Evolutionary conservation across 129 eudicot species (phyloP), one percentile per base, ranked within the genome.

Genomic region (Pulicaria dysenterica): DNA sequence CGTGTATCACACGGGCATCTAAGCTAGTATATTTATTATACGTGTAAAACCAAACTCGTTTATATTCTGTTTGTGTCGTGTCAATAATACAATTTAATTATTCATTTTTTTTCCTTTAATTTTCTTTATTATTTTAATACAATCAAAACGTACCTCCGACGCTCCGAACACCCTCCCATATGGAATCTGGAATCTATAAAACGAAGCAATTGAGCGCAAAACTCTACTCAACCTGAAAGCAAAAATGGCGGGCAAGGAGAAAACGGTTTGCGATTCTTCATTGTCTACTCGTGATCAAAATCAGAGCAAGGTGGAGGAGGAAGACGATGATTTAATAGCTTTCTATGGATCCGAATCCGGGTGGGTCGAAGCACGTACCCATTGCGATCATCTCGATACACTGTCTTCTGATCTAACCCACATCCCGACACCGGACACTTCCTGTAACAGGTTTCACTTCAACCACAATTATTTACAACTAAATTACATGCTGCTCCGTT

Each of bases 291-390:
- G 50, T 24, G 31, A 24, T 24, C 67, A 61, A 53, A 60, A 60
- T 70, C 77, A 78, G 59, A 74, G 50, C 16, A 60, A 44, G 1
- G 37, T 68, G n/a, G 69, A 47, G 3, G 59, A 38, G 0, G 84
- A 73, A 51, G 85, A 81, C 8, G 95, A 81, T 15, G 88, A 82
- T 51, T 13, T 70, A 62, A 19, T 72, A 51, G 75, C 66, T 7
- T 37, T 83, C 13, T 74, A 64, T 39, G 83, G 76, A 38, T 80
- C 81, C 49, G 84, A 70, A 67, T 81, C 98, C 67, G 97, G 98
- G 38, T 94, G 96, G 98, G 98, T 94, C 44, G 97, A 90, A 78
- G 96, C 96, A 74, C 84, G 90, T 48, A 94, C 89, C 8, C 88
- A 82, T 76, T 94, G 98, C 81, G 98, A 94, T 57, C 98, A 90